A percentile compares a stretch with the other conserved stretches of the same genome.
Conservation (phyloP, 148 eudicot species). For the Nyssa sinensis region DNA sequence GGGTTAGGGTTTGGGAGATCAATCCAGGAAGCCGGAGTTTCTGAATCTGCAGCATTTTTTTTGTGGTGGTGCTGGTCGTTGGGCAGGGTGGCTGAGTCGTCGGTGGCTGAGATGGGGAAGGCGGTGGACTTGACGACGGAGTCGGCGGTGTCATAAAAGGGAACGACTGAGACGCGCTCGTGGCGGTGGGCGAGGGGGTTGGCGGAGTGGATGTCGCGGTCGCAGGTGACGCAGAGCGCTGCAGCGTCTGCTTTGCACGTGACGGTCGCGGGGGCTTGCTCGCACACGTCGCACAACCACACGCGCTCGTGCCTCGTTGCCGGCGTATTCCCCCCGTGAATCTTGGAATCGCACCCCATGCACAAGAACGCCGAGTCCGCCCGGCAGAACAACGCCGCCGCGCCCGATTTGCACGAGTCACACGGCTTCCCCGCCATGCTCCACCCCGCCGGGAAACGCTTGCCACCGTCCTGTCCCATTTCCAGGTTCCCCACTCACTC, state of each 20-base stretch:
- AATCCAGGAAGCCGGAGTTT: conserved; percentile 35
- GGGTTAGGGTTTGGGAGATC: conserved; percentile 23
- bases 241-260: conserved; percentile 75
- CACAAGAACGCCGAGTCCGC: conserved; percentile 68
- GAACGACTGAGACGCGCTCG: conserved; percentile 51
- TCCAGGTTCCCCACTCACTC: background rate
- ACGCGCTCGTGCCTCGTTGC: conserved; percentile 54
- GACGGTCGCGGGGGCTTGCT: conserved; percentile 54
- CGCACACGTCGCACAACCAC: conserved; percentile 68
- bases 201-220: conserved; percentile 65
- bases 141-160: conserved; percentile 36
- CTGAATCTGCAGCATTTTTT: conserved; percentile 37
- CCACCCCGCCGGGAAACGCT: conserved; percentile 33
- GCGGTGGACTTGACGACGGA: conserved; percentile 6
- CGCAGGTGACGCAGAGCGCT: conserved; percentile 53
- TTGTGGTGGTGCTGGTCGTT: conserved; percentile 28
- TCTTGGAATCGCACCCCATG: conserved; percentile 55
- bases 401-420: conserved; percentile 59
- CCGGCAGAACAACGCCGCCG: conserved; percentile 68
- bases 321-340: conserved; percentile 50
- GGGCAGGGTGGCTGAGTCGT: background rate
- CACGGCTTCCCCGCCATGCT: conserved; percentile 45
- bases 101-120: conserved; percentile 14
- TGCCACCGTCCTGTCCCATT: conserved; percentile 13
- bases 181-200: conserved; percentile 64